Evolutionary conservation across 306 rosid species (phyloP).

Genomic region (Begonia fuchsioides): DNA sequence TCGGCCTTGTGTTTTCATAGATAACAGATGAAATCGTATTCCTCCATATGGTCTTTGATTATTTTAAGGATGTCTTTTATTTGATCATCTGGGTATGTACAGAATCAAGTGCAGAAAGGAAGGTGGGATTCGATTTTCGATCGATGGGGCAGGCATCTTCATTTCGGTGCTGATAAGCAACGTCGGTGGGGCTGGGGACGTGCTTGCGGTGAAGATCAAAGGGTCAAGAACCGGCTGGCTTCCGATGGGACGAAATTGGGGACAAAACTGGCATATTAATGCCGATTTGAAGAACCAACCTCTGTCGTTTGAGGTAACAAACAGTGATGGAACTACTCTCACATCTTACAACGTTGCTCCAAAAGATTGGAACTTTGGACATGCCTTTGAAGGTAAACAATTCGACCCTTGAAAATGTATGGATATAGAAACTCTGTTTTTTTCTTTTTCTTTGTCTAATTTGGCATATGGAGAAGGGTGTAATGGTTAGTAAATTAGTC

Average conservation of each 20-base stretch:
- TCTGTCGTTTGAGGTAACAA: constrained; percentile 74
- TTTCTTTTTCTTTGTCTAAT: too few relatives aligned
- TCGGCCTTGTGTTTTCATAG: too few relatives aligned
- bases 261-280: constrained; percentile 89
- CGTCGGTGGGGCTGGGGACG: constrained; percentile 84
- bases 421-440: too few relatives aligned
- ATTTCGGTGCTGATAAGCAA: constrained; percentile 70
- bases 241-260: constrained; percentile 95
- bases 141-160: constrained; percentile 64
- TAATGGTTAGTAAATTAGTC: constrained; percentile 5
- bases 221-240: constrained; percentile 97
- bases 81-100: constrained; percentile 5
- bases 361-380: constrained; percentile 76
- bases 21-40: too few relatives aligned
- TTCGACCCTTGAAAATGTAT: constrained; percentile 27
- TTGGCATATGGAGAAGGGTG: background rate
- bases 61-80: too few relatives aligned
- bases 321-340: constrained; percentile 51
- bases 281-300: constrained; percentile 75
- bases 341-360: constrained; percentile 75
- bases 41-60: too few relatives aligned
- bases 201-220: constrained; percentile 57
- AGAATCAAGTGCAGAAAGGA: constrained; percentile 89
- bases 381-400: constrained; percentile 90
- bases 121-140: constrained; percentile 63